Evolutionary conservation across 2,329 filamentous ascomycete species (phyloP).

Genomic region (Sporothrix sp.): DNA sequence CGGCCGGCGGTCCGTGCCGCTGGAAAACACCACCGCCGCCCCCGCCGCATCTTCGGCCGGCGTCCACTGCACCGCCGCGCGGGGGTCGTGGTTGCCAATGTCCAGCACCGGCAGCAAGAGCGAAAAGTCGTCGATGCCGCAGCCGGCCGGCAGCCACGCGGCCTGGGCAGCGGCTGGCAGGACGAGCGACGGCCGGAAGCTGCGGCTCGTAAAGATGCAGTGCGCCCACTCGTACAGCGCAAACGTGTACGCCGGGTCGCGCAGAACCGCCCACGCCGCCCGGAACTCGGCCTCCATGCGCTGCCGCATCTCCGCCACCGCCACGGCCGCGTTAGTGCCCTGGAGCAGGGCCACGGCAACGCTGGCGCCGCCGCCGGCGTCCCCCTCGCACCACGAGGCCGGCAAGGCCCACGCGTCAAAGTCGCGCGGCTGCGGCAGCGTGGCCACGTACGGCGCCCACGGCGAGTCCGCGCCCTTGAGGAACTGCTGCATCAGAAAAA

Average conservation of each 20-base stretch:
- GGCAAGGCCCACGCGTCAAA: conserved; percentile 44
- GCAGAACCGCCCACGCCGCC: conserved; percentile 12
- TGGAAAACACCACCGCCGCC: neutral
- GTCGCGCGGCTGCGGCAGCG: conserved; percentile 52
- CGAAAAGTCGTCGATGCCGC: conserved; percentile 48
- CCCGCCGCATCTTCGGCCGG: conserved; percentile 27
- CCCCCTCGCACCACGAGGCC: conserved; percentile 52
- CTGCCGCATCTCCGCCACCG: conserved; percentile 37
- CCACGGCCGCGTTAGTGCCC: conserved; percentile 43
- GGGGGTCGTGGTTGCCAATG: conserved; percentile 59
- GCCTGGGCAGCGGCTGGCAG: conserved; percentile 28
- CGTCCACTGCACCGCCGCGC: conserved; percentile 50
- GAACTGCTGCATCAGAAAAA: conserved; percentile 61
- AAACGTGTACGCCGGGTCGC: conserved; percentile 27
- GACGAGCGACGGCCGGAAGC: conserved; percentile 53
- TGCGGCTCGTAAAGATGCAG: conserved; percentile 54
- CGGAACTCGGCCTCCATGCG: conserved; percentile 39
- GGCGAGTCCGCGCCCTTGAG: conserved; percentile 47
- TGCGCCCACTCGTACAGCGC: conserved; percentile 55
- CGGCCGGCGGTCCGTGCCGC: neutral
- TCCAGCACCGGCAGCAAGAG: conserved; percentile 63
- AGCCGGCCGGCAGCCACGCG: conserved; percentile 21
- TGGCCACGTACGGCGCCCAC: conserved; percentile 59
- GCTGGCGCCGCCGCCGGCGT: neutral
- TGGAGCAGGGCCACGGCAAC: conserved; percentile 32